phyloP scores from a whole-genome alignment of 345 rosid species.

The Anastatica hierochuntica region DNA sequence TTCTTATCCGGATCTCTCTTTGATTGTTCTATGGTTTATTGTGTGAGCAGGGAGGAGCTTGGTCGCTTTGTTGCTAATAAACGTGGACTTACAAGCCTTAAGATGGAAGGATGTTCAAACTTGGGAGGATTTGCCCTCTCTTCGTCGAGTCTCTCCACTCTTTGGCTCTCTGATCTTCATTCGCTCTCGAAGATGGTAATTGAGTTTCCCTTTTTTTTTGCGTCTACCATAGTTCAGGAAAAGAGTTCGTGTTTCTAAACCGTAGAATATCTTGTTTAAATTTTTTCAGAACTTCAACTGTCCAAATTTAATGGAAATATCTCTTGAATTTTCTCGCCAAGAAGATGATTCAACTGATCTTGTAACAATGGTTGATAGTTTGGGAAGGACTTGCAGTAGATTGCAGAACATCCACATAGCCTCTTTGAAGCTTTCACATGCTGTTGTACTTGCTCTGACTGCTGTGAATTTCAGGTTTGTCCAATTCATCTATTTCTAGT shows the following conservation, averaged over 20 bases:
- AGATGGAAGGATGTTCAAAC: slow-evolving; percentile 93
- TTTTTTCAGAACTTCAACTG: slow-evolving; percentile 56
- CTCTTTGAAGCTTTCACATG: slow-evolving; percentile 71
- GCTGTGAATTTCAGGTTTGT: slow-evolving; percentile 76
- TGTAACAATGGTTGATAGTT: slow-evolving; percentile 45
- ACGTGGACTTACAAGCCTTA: slow-evolving; percentile 65
- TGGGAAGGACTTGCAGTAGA: slow-evolving; percentile 69
- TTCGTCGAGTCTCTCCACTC: slow-evolving; percentile 72
- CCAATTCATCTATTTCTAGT: not conserved
- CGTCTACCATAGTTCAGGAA: not conserved
- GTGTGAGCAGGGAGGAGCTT: slow-evolving; percentile 62
- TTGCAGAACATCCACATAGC: slow-evolving; percentile 83
- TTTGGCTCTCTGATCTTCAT: slow-evolving; percentile 80
- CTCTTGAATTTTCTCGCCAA: slow-evolving; percentile 73
- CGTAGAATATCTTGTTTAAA: not conserved
- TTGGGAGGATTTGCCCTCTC: slow-evolving; percentile 68
- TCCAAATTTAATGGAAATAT: slow-evolving; percentile 72
- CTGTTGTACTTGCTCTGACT: slow-evolving; percentile 75
- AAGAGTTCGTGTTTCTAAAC: not conserved
- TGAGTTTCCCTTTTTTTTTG: not conserved
- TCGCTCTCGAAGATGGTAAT: slow-evolving; percentile 76
- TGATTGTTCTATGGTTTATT: slow-evolving; percentile 6
- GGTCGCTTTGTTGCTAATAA: slow-evolving; percentile 93
- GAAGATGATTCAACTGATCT: slow-evolving; percentile 76
- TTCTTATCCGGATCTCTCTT: slow-evolving; percentile 6